phyloP scores from a whole-genome alignment of 1,284 basidiomycete genomes.

The Rhodotorula sp. region DNA sequence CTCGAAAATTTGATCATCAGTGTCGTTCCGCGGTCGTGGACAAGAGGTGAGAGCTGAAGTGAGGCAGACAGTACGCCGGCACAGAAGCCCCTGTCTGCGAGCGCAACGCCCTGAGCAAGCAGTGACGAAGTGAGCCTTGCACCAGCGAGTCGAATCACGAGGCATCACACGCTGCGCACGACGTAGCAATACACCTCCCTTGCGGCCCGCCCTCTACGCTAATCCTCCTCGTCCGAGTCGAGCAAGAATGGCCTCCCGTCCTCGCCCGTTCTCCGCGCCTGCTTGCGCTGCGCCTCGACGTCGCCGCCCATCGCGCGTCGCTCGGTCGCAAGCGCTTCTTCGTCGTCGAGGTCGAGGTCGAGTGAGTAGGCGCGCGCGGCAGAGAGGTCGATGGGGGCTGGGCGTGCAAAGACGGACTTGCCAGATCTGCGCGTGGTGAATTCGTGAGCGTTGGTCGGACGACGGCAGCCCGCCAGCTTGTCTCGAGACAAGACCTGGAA shows the following conservation, averaged over 20 bases:
- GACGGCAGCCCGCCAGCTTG: too few species aligned
- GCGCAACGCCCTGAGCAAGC: too few species aligned
- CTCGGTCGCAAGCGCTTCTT: conserved; percentile 45
- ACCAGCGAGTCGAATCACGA: not conserved
- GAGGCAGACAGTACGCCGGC: not conserved
- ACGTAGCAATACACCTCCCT: not conserved
- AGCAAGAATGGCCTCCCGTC: conserved; percentile 25
- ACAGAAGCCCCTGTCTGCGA: too few species aligned
- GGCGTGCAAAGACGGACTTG: conserved; percentile 86
- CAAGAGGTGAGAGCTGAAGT: not conserved
- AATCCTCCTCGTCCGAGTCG: conserved; percentile 29
- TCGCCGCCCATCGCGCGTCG: conserved; percentile 41
- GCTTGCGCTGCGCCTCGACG: conserved; percentile 36
- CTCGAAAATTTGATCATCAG: too few species aligned
- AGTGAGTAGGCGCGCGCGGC: conserved; percentile 56
- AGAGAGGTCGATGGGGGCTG: conserved; percentile 85
- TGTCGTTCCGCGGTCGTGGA: too few species aligned
- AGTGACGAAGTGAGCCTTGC: too few species aligned
- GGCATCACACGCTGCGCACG: not conserved
- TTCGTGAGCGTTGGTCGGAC: not conserved
- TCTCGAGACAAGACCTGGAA: not conserved
- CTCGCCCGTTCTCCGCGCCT: conserved; percentile 10
- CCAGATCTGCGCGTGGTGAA: conserved; percentile 66
- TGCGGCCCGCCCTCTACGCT: not conserved
- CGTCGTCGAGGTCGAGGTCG: conserved; percentile 68